phyloP scores from a whole-genome alignment of 2,329 filamentous ascomycete species.

The Colletotrichum kahawae region DNA sequence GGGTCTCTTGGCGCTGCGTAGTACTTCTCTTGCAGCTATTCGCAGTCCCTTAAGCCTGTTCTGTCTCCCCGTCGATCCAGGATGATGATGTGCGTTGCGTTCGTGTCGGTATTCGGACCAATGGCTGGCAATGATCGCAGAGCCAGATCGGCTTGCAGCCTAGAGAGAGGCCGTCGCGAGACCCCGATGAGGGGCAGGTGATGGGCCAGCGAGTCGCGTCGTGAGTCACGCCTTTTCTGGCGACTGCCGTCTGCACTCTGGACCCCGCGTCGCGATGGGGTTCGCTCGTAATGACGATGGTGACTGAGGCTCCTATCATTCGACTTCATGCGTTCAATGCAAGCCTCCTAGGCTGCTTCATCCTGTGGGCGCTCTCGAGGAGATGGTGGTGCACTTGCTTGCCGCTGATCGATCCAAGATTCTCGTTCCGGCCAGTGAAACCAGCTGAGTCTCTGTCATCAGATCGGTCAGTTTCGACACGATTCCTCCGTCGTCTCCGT shows the following conservation, averaged over 20 bases:
- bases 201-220: neutral
- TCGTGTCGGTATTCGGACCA: neutral
- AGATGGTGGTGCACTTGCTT: neutral
- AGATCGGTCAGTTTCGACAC: slow-evolving; percentile 12
- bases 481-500: neutral
- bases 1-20: slow-evolving; percentile 12
- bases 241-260: neutral
- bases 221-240: slow-evolving; percentile 17
- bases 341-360: neutral
- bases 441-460: neutral
- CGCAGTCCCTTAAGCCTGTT: neutral
- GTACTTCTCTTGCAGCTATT: slow-evolving; percentile 16
- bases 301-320: neutral
- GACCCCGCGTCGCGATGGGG: slow-evolving; percentile 3
- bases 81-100: slow-evolving; percentile 16
- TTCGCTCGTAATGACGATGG: neutral
- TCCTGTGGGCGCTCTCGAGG: neutral
- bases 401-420: neutral
- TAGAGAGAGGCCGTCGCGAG: neutral
- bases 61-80: neutral
- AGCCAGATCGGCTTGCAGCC: slow-evolving; percentile 7
- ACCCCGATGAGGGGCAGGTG: slow-evolving; percentile 1
- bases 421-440: neutral
- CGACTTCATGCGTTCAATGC: slow-evolving; percentile 8
- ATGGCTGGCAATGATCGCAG: neutral